phyloP scores from a whole-genome alignment of 768 basidiomycete species.

The Suillus variegatus region DNA sequence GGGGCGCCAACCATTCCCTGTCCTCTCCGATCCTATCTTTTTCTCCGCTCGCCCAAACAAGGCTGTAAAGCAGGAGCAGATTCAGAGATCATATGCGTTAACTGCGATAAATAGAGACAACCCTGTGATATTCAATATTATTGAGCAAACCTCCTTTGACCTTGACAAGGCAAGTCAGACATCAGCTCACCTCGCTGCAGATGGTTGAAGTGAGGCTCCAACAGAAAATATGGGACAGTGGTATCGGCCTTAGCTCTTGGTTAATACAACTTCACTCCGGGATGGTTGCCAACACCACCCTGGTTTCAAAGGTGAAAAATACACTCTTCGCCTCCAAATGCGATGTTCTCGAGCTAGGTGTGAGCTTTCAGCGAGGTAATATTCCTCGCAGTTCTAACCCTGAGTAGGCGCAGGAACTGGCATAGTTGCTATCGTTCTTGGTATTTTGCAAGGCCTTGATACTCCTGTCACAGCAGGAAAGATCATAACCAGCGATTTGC shows the following conservation, averaged over 20 bases:
- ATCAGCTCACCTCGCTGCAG: background rate
- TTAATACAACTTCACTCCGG: conserved; percentile 43
- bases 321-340: conserved; percentile 41
- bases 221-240: conserved; percentile 98
- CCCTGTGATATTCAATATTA: conserved; percentile 46
- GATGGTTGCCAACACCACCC: background rate
- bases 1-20: conserved; percentile 55
- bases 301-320: conserved; percentile 28
- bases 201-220: conserved; percentile 12
- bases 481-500: conserved; percentile 72
- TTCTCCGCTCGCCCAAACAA: conserved; percentile 37
- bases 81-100: conserved; percentile 56
- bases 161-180: conserved; percentile 76
- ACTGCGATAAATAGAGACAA: conserved; percentile 23
- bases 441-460: conserved; percentile 49
- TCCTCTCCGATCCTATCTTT: conserved; percentile 67
- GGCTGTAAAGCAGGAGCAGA: conserved; percentile 63
- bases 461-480: conserved; percentile 24
- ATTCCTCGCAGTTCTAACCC: background rate
- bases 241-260: conserved; percentile 84
- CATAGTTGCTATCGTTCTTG: conserved; percentile 70
- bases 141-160: conserved; percentile 87
- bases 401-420: conserved; percentile 80
- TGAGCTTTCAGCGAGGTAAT: conserved; percentile 9
- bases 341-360: conserved; percentile 72